Percentiles rank a stretch among this genome's conserved stretches.
These are phyloP conservation scores for Kockovaella imperatae DNA, from an alignment of 768 basidiomycete genomes.

Conservation along the genomic window DNA sequence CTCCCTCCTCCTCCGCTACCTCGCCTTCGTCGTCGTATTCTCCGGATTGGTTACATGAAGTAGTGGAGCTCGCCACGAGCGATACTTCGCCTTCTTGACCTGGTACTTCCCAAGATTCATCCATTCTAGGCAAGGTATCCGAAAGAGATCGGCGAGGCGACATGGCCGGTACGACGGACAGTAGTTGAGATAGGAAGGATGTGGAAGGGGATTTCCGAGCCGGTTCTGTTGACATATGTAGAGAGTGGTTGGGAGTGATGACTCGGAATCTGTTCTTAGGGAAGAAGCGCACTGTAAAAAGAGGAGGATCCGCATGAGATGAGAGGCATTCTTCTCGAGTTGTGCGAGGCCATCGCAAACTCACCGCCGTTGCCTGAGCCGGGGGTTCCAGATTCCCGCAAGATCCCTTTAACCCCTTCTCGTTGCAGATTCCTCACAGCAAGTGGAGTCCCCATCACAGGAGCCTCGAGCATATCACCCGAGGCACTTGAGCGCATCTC, in stretches of 20 bases:
- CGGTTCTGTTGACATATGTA: constrained; percentile 5
- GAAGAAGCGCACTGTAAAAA: constrained; percentile 33
- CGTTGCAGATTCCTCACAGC: constrained; percentile 9
- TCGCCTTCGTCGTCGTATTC: constrained; percentile 6
- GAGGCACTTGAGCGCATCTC: too few species aligned
- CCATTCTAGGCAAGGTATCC: too few species aligned
- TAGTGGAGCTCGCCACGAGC: constrained; percentile 23
- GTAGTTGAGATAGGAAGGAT: constrained; percentile 33
- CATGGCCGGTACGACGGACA: constrained; percentile 31
- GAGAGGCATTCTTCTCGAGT: background rate
- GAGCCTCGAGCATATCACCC: background rate
- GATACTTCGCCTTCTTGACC: constrained; percentile 39
- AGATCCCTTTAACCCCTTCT: constrained; percentile 28
- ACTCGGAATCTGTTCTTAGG: constrained; percentile 38
- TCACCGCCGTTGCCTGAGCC: constrained; percentile 40
- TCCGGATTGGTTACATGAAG: constrained; percentile 9
- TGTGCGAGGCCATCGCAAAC: background rate
- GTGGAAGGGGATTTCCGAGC: constrained; percentile 19
- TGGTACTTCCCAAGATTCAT: constrained; percentile 36
- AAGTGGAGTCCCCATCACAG: constrained; percentile 4
- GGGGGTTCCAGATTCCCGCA: constrained; percentile 32
- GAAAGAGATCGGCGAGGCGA: constrained; percentile 24
- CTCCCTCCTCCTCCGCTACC: constrained; percentile 9
- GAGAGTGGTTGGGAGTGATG: constrained; percentile 34
- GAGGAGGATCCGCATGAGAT: too few species aligned